Base-by-base conservation (phyloP, 2,329 filamentous ascomycete genomes). In the Sporothrix variecibatus region DNA sequence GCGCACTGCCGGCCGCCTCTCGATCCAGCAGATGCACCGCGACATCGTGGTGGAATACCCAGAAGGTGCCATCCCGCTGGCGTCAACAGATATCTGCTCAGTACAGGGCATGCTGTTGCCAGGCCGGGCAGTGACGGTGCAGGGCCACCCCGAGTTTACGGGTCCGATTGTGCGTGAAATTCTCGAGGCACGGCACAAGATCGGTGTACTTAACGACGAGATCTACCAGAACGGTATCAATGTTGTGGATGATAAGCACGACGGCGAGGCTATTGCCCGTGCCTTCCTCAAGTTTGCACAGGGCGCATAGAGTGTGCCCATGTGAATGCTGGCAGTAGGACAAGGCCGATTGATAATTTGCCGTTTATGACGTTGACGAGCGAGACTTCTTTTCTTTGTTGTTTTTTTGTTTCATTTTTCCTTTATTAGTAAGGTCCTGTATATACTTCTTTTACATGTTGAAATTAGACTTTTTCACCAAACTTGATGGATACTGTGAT, bases 61-160 rank as follows among this genome's bases (percentile, higher is more conserved):
- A 0, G 79, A 85, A 6, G 88, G 87, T 72, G 87, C 91, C 1
- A 85, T 91, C 73, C 82, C 85, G 1, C 85, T 97, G 1, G 94
- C 90, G 1, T 87, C 86, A 56, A 92, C 92, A 1, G 86, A 87
- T 3, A 83, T 86, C 64, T 97, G 94, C 83, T 83, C 86, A 11
- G 90, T 94, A n/a, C 94, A 97, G 81, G 92, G 91, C 75, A 94
- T 97, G 88, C 93, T 96, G 80, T 82, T 86, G 26, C 88, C 90
- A 9, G 85, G 87, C 58, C 87, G 87, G 49, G 85, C 93, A 75
- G 91, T 97, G 75, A 91, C 93, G 0, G 89, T 97, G 1, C 94
- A 97, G 84, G 94, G 94, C 6, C 94, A 97, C 81, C 94, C 94
- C 0, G 94, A 97, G 81, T 96, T 95, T 80, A 92, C 87, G 3